Evolutionary conservation across 768 basidiomycete genomes (phyloP).

Genomic region (Lentinula guzmanii): DNA sequence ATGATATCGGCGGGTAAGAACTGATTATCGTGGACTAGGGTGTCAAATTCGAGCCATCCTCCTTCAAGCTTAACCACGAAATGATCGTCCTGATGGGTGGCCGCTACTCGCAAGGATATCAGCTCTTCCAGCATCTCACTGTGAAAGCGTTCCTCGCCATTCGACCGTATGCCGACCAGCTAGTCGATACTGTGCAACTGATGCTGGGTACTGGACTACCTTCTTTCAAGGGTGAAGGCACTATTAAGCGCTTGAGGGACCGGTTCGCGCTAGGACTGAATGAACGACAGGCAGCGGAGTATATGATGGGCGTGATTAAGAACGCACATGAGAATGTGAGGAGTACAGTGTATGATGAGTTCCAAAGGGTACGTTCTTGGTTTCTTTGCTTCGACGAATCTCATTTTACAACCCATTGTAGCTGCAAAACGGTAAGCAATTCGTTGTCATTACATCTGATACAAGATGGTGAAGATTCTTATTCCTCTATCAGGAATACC

Average conservation of each 20-base stretch:
- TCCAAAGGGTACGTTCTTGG: slow-evolving; percentile 59
- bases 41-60: slow-evolving; percentile 97
- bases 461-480: neutral
- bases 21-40: slow-evolving; percentile 45
- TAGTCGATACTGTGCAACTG: slow-evolving; percentile 81
- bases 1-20: slow-evolving; percentile 7
- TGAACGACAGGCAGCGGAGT: slow-evolving; percentile 91
- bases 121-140: slow-evolving; percentile 87
- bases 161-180: slow-evolving; percentile 88
- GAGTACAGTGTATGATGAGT: slow-evolving; percentile 93
- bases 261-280: slow-evolving; percentile 78
- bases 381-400: neutral
- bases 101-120: slow-evolving; percentile 88
- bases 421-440: neutral
- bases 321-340: slow-evolving; percentile 95
- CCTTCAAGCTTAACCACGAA: slow-evolving; percentile 98
- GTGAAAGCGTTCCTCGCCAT: slow-evolving; percentile 97
- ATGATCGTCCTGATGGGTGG: slow-evolving; percentile 99
- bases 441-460: neutral
- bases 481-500: neutral
- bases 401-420: neutral
- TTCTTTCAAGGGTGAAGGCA: slow-evolving; percentile 94
- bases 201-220: slow-evolving; percentile 96
- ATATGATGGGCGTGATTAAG: slow-evolving; percentile 81
- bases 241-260: slow-evolving; percentile 81